Percentiles rank a stretch among this genome's conserved stretches.
phyloP scores from a whole-genome alignment of 164 flowering plant genomes.

The Macadamia integrifolia region DNA sequence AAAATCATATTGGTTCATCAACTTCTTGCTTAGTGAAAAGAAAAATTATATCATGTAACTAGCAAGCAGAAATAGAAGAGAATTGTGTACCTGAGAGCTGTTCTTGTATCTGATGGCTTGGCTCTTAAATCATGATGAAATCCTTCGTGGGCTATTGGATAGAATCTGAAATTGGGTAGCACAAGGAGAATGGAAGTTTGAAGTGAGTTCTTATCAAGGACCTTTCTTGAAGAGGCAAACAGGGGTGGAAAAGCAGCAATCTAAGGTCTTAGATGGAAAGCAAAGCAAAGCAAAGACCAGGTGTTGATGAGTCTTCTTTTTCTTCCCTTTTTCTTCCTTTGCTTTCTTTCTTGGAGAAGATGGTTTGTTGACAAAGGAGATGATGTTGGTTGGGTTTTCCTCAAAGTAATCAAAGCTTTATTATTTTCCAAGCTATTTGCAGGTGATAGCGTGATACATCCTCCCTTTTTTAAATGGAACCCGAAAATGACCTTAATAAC shows the following conservation, averaged over 20 bases:
- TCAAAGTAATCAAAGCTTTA: slow-evolving; percentile 37
- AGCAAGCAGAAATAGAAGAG: too few species aligned
- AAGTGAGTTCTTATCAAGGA: slow-evolving; percentile 3
- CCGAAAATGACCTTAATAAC: not conserved
- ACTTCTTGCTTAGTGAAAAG: too few species aligned
- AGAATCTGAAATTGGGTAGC: not conserved
- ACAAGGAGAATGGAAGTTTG: not conserved
- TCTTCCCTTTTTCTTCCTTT: slow-evolving; percentile 16
- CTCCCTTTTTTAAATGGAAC: slow-evolving; percentile 1
- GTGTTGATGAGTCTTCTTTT: slow-evolving; percentile 14
- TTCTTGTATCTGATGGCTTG: not conserved
- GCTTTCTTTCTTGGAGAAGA: slow-evolving; percentile 21
- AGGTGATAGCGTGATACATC: not conserved
- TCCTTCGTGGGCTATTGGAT: not conserved
- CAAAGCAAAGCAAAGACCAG: slow-evolving; percentile 18
- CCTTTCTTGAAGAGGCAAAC: slow-evolving; percentile 5
- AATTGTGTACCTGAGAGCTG: slow-evolving; percentile 15
- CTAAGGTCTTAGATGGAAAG: slow-evolving; percentile 34
- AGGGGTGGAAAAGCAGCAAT: slow-evolving; percentile 13
- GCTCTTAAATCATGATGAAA: not conserved
- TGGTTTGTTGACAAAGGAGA: slow-evolving; percentile 46
- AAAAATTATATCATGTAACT: not conserved
- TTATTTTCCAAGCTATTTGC: slow-evolving; percentile 14
- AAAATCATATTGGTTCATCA: too few species aligned
- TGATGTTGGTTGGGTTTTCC: slow-evolving; percentile 41